Percentiles rank a stretch among this genome's conserved stretches.
These are phyloP conservation scores for Phoma sp. DNA, from an alignment of 2,329 filamentous ascomycete species.

Conservation along the genomic window DNA sequence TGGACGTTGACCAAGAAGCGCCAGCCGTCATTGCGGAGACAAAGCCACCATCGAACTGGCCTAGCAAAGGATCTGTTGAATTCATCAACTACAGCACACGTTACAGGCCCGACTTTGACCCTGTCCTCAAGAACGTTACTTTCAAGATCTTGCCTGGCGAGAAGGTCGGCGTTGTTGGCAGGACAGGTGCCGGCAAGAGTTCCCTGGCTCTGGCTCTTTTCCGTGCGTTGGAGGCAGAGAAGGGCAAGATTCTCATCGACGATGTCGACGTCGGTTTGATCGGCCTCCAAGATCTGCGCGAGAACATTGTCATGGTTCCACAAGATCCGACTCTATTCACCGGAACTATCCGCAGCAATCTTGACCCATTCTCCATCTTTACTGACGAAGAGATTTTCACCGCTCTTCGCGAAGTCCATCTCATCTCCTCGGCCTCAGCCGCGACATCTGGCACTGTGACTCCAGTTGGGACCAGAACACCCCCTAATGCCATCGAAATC, in stretches of 20 bases:
- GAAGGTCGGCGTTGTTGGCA: constrained; percentile 94
- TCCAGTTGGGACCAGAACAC: constrained; percentile 25
- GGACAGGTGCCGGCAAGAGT: constrained; percentile 95
- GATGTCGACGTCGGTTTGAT: constrained; percentile 88
- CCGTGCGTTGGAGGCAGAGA: constrained; percentile 88
- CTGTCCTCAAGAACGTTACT: constrained; percentile 80
- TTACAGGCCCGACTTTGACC: constrained; percentile 86
- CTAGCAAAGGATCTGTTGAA: constrained; percentile 81
- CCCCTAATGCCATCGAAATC: constrained; percentile 38
- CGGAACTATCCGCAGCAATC: constrained; percentile 87
- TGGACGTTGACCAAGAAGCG: constrained; percentile 95
- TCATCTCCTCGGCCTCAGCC: constrained; percentile 65
- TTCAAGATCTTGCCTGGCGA: constrained; percentile 87
- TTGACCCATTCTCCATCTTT: constrained; percentile 90
- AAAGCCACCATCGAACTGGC: constrained; percentile 82
- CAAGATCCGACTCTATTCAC: constrained; percentile 96
- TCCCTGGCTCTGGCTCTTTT: constrained; percentile 92
- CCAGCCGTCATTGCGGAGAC: constrained; percentile 76
- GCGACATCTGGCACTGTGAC: constrained; percentile 37
- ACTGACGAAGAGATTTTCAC: constrained; percentile 90
- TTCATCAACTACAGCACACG: constrained; percentile 89
- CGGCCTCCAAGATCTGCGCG: constrained; percentile 89
- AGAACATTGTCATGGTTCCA: constrained; percentile 95
- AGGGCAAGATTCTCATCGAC: constrained; percentile 88
- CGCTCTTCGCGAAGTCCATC: constrained; percentile 84